Percentiles rank a stretch among this genome's conserved stretches.
These are phyloP conservation scores for Achlya hypogyna DNA, from an alignment of 352 stramenopile genomes.

Conservation along the genomic window DNA sequence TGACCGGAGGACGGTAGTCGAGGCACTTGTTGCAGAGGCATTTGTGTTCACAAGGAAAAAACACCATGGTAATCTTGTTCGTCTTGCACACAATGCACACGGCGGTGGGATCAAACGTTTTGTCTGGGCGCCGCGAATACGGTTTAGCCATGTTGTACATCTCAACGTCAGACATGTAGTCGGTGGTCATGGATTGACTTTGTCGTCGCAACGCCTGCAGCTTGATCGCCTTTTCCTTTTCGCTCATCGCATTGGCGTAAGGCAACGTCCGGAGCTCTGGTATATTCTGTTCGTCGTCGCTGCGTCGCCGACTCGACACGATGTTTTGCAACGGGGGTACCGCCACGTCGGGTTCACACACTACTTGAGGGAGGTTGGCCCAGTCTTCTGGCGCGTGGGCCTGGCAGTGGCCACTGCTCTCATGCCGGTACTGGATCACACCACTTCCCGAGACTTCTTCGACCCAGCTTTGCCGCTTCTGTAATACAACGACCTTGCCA, in stretches of 20 bases:
- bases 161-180: constrained; percentile 44
- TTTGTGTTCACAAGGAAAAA: constrained; percentile 62
- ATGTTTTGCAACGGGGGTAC: not conserved
- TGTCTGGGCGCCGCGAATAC: constrained; percentile 37
- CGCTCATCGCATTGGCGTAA: not conserved
- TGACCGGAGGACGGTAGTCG: constrained; percentile 31
- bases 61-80: constrained; percentile 28
- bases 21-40: constrained; percentile 53
- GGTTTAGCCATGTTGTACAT: constrained; percentile 43
- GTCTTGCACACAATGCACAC: constrained; percentile 40
- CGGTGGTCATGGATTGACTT: constrained; percentile 31
- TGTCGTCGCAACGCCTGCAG: not conserved
- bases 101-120: constrained; percentile 31
- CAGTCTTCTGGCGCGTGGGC: constrained; percentile 1
- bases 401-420: constrained; percentile 9
- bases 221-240: not conserved
- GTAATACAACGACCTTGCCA: not conserved
- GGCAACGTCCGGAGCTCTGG: not conserved
- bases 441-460: not conserved
- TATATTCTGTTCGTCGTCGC: not conserved
- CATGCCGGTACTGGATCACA: not conserved
- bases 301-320: not conserved
- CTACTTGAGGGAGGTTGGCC: not conserved
- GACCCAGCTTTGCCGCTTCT: constrained; percentile 5
- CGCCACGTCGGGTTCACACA: not conserved